A percentile compares a stretch with the other conserved stretches of the same genome.
Conservation (phyloP, 2,329 filamentous ascomycete genomes). For the Zopfia rhizophila region DNA sequence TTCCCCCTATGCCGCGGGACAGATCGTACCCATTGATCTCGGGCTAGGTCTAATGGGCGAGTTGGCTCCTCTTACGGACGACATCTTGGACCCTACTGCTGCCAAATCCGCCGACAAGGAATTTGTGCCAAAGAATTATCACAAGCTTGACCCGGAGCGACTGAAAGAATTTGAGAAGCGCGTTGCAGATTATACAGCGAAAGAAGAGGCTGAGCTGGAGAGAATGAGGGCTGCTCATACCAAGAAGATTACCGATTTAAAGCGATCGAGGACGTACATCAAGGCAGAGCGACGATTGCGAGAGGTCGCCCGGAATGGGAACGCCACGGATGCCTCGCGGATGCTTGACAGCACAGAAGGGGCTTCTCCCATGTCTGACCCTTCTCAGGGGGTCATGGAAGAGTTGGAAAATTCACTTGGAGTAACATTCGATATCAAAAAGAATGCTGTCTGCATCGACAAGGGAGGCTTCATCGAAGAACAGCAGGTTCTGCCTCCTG, state of each 20-base stretch:
- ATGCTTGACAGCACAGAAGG: neutral
- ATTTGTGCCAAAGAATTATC: conserved; percentile 63
- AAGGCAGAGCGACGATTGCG: conserved; percentile 81
- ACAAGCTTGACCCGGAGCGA: conserved; percentile 78
- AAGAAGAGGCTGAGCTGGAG: conserved; percentile 83
- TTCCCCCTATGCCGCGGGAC: conserved; percentile 85
- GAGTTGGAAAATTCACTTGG: conserved; percentile 78
- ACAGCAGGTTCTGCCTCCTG: conserved; percentile 42
- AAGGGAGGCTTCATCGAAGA: conserved; percentile 78
- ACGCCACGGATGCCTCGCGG: conserved; percentile 27
- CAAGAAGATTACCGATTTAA: conserved; percentile 77
- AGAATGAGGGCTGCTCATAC: conserved; percentile 84
- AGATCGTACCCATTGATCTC: conserved; percentile 88
- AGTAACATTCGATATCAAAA: conserved; percentile 71
- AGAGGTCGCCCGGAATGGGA: conserved; percentile 65
- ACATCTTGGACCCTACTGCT: conserved; percentile 74
- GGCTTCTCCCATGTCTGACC: conserved; percentile 59
- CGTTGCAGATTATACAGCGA: conserved; percentile 75
- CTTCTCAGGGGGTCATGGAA: conserved; percentile 77
- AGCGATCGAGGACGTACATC: conserved; percentile 74
- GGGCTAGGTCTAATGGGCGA: conserved; percentile 83
- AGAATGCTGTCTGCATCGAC: conserved; percentile 75
- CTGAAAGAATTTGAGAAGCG: conserved; percentile 86
- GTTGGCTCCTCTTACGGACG: conserved; percentile 81
- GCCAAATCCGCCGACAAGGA: conserved; percentile 28